Evolutionary conservation across 257 asterid genomes (phyloP), one percentile per base, ranked within the genome.

Genomic region (Ligustrum vulgare): DNA sequence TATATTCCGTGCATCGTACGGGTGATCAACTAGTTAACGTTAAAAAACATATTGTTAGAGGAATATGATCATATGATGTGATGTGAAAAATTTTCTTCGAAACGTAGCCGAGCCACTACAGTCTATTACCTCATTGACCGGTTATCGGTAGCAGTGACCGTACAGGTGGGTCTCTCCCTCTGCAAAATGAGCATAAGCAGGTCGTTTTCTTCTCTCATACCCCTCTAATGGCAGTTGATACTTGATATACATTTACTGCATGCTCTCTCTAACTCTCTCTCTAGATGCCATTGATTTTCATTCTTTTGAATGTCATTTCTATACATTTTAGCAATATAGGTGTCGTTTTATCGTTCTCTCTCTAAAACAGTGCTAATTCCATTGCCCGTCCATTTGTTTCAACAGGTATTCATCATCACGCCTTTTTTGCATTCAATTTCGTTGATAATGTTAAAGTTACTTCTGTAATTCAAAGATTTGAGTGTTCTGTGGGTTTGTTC

Each of bases 211-310:
- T 87, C 84, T 80, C 58, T 51, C 63, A 75, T 78, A 77, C 69
- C 80, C 67, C 81, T 81, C 78, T 66, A 78, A 6, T 86, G 84
- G 91, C 88, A 88, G 93, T 86, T 89, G n/a, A n/a, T n/a, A n/a
- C n/a, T n/a, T n/a, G 85, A 79, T 75, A 47, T 81, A 85, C 95
- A 87, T 86, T 85, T 80, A 82, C 74, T 84, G 85, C 85, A 77
- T 85, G 86, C 82, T 36, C 66, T 62, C 71, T 23, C 67, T 49
- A 8, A 16, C 2, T 4, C 49, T 15, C 9, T 18, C 62, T 1
- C 62, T 18, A 51, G 62, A 51, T 5, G 4, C 10, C 62, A 18
- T 5, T 51, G 62, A 51, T 51, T 25, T 51, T 51, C 62, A 18
- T 16, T 49, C 60, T 49, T 49, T 49, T 6, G 8, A 49, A 49